Evolutionary conservation across 331 rosid species (phyloP).

Genomic region (Spiraea crenata): DNA sequence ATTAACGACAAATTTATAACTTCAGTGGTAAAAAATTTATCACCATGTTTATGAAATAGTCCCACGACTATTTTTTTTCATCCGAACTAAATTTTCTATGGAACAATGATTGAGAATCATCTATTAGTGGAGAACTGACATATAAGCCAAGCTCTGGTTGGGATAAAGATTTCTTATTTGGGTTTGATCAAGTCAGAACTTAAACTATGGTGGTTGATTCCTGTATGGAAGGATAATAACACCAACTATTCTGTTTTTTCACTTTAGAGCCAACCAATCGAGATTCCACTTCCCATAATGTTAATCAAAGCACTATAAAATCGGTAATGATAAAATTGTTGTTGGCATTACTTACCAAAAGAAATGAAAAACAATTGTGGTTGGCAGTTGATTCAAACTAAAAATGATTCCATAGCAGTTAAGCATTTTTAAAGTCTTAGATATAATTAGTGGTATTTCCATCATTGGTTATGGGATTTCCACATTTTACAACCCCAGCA

Average conservation of each 20-base stretch:
- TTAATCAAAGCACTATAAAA: constrained; percentile 10
- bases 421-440: constrained; percentile 1
- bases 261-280: constrained; percentile 8
- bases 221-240: constrained; percentile 14
- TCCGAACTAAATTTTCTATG: too few species aligned
- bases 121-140: not conserved
- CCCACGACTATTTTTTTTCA: too few species aligned
- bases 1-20: too few species aligned
- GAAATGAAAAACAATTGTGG: not conserved
- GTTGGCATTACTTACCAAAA: constrained; percentile 15
- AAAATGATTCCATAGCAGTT: constrained; percentile 27
- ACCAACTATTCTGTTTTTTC: not conserved
- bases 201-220: constrained; percentile 10
- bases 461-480: constrained; percentile 25
- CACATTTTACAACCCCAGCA: constrained; percentile 3
- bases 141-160: not conserved
- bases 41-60: too few species aligned
- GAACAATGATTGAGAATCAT: not conserved
- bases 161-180: not conserved
- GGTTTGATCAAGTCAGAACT: not conserved
- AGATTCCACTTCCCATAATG: constrained; percentile 18
- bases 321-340: constrained; percentile 13
- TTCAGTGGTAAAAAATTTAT: not conserved
- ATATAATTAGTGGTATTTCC: constrained; percentile 25
- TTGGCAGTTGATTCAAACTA: constrained; percentile 28